Conservation (phyloP, 345 rosid species). For the Corchorus capsularis region DNA sequence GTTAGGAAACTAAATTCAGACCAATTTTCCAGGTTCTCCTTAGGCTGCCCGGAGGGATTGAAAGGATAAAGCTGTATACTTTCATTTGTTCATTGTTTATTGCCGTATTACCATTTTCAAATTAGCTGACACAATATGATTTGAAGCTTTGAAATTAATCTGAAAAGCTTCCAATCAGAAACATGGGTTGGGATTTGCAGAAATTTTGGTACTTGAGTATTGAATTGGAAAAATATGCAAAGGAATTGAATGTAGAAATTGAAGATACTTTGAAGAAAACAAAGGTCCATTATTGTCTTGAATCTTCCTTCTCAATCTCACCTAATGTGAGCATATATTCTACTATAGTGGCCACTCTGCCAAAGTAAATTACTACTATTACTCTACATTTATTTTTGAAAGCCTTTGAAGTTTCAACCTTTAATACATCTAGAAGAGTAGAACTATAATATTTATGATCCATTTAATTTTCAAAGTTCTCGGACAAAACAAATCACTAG, state of each 20-base stretch:
- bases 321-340: conserved; percentile 11
- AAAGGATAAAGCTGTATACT: not conserved
- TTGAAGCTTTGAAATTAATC: not conserved
- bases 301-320: not conserved
- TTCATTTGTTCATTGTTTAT: not conserved
- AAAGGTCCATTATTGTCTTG: not conserved
- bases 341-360: not conserved
- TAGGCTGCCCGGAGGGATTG: not conserved
- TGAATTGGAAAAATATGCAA: not conserved
- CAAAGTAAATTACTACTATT: not conserved
- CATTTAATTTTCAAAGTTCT: too few relatives aligned
- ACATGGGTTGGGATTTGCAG: not conserved
- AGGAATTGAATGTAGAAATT: not conserved
- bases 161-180: not conserved
- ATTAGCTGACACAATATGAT: not conserved
- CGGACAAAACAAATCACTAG: too few relatives aligned
- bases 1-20: not conserved
- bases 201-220: not conserved
- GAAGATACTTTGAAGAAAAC: not conserved
- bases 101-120: not conserved
- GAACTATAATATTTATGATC: too few relatives aligned
- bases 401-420: too few relatives aligned
- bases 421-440: not conserved
- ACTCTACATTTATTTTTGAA: not conserved
- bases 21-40: not conserved